These are phyloP conservation scores for Melastoma malabathricum DNA, from an alignment of 345 rosid species.

Conservation along the genomic window DNA sequence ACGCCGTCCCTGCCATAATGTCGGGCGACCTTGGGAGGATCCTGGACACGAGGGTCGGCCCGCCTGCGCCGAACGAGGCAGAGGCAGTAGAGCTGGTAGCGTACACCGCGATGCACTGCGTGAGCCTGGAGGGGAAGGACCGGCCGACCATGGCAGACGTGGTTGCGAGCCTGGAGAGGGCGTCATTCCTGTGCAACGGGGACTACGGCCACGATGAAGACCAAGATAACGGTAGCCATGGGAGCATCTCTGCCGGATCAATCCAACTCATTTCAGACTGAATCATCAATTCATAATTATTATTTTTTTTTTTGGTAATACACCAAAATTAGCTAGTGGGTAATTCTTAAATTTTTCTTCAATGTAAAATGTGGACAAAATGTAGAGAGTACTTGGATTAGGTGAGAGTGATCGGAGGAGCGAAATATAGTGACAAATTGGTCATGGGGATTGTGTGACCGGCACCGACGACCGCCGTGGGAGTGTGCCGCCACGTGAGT, in stretches of 20 bases:
- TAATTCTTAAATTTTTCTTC: too few relatives aligned
- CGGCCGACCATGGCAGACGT: conserved; percentile 22
- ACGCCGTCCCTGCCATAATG: conserved; percentile 22
- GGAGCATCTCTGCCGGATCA: background rate
- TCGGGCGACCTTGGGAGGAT: conserved; percentile 12
- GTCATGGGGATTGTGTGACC: too few relatives aligned
- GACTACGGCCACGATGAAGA: conserved; percentile 13
- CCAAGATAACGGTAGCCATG: too few relatives aligned
- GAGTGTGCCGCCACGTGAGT: too few relatives aligned
- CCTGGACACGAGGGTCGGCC: conserved; percentile 20
- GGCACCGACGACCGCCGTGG: too few relatives aligned
- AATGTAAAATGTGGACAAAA: conserved; percentile 1
- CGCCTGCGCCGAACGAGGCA: conserved; percentile 14
- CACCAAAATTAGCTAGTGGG: too few relatives aligned
- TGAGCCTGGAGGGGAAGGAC: conserved; percentile 21
- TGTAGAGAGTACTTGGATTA: too few relatives aligned
- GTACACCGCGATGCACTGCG: conserved; percentile 28
- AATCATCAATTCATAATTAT: too few relatives aligned
- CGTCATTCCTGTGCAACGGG: conserved; percentile 17
- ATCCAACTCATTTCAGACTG: background rate
- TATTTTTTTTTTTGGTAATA: too few relatives aligned
- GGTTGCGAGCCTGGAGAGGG: conserved; percentile 21
- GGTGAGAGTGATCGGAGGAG: too few relatives aligned
- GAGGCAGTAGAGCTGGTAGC: conserved; percentile 35
- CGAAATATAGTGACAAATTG: too few relatives aligned